Base-by-base conservation (phyloP, 495 filamentous ascomycete species). In the Hyphodiscus hymeniophilus region DNA sequence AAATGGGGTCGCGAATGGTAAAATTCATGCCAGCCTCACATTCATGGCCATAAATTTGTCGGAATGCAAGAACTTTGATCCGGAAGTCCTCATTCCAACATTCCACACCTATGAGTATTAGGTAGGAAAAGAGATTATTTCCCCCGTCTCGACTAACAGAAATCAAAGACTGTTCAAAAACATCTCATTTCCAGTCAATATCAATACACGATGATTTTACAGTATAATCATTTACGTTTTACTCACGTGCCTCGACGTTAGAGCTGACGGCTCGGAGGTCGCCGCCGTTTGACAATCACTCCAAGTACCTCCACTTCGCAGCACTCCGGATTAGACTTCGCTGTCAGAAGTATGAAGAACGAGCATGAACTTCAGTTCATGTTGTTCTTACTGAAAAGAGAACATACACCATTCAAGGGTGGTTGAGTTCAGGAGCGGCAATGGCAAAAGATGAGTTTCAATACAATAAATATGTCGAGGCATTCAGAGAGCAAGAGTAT, bases 401-500 rank as follows among this genome's bases (percentile, higher is more conserved):
- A 36, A 36, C 13, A 36, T 26, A 47, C 47, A 11, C 51, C 55
- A 21, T 54, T 31, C 36, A 22, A 18, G 11, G 15, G 31, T 21
- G 36, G 23, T 40, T 13, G 33, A 36, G 15, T 32, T 7, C 28
- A 33, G 26, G 26, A 28, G 32, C 18, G 24, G 38, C 41, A 46
- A 52, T 55, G 56, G 51, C 44, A 22, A 36, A 41, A 4, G 38
- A 40, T 24, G 3, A 6, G 33, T 13, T n/a, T 52, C 35, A 23
- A 59, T 94, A 94, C 65, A 82, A 84, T 50, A 60, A 62, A 23
- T 65, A 74, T 53, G 71, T 95, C 30, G 85, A 92, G 56, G 23
- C 32, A 6, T 74, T 94, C 45, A 76, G 90, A 50, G 63, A 74
- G 18, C 57, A 67, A 3, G 85, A 97, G 56, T 97, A 88, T 68